A percentile compares a stretch with the other conserved stretches of the same genome.
These are phyloP conservation scores for Neocatenulostroma microsporum DNA, from an alignment of 2,329 filamentous ascomycete genomes.

Conservation along the genomic window DNA sequence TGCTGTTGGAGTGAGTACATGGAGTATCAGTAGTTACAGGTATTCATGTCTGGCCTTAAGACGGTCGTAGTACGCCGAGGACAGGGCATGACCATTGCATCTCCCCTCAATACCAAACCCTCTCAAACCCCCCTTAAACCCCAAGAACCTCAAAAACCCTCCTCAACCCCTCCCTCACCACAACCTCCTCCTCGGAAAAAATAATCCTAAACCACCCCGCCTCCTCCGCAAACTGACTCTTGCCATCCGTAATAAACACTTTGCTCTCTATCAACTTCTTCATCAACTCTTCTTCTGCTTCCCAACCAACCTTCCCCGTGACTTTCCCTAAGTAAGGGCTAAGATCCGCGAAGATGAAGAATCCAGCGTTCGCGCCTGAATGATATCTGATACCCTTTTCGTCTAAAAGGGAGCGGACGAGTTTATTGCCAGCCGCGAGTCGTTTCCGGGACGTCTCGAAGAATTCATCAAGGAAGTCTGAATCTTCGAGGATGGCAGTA, in stretches of 20 bases:
- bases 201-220: constrained; percentile 50
- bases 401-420: constrained; percentile 17
- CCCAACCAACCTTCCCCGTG: constrained; percentile 20
- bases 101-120: no score
- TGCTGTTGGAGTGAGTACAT: no score
- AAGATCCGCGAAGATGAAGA: constrained; percentile 40
- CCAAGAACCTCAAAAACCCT: constrained; percentile 13
- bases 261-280: constrained; percentile 39
- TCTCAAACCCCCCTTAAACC: no score
- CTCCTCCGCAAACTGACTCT: constrained; percentile 38
- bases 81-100: no score
- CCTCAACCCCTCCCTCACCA: constrained; percentile 30
- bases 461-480: constrained; percentile 7
- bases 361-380: constrained; percentile 36
- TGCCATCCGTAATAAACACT: constrained; percentile 45
- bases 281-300: constrained; percentile 40
- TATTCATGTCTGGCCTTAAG: no score
- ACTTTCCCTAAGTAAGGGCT: constrained; percentile 35
- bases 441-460: constrained; percentile 2
- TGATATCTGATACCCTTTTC: constrained; percentile 32
- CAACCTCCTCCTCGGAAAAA: constrained; percentile 36
- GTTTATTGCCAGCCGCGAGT: constrained; percentile 16
- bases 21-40: no score
- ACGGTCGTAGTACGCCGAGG: no score
- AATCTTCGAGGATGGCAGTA: constrained; percentile 25